Base-by-base conservation (phyloP, 1,284 basidiomycete species). In the Malassezia pachydermatis region DNA sequence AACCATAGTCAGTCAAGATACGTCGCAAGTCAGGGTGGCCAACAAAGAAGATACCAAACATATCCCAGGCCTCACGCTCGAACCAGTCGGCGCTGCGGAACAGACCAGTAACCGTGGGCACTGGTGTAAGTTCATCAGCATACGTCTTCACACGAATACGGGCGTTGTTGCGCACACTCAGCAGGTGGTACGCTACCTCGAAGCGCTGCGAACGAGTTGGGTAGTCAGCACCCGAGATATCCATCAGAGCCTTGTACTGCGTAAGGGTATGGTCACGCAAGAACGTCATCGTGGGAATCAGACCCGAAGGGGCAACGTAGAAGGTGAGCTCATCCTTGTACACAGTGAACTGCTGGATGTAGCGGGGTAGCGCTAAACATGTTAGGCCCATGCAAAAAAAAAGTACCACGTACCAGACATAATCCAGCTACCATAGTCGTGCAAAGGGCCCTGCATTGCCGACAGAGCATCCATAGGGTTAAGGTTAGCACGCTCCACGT, bases 1-100 rank as follows among this genome's bases (percentile, higher is more conserved):
- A 98, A 83, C 87, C 92, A 73, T 99, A 99, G 75, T 99, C 94
- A 41, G 94, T 99, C 65, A 99, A 77, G 73, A 99, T 92, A 52
- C 94, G 84, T 58, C 92, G 53, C 83, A 99, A 78, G 74, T 99
- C 94, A 13, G 92, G 94, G 75, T 99, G 94, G 41, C 83, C 84
- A 52, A 82, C 80, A 77, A 98, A 99, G 78, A 92, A 95, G 50
- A 99, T 86, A 48, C 94, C 94, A 72, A 78, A 99, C 76, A 99
- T 80, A 76, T 99, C 94, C 87, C 89, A 99, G 27, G 88, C 84
- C 74, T 99, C 94, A 55, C 94, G 81, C 76, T 99, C 94, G 72
- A 89, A 92, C 94, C 94, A 99, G 73, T 99, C 88, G 17, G 94
- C 92, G 43, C 89, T 88, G 50, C 81, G 79, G 77, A 84, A 99